Base-by-base conservation (phyloP, 1,284 basidiomycete genomes). In the Paramarasmius palmivorus region DNA sequence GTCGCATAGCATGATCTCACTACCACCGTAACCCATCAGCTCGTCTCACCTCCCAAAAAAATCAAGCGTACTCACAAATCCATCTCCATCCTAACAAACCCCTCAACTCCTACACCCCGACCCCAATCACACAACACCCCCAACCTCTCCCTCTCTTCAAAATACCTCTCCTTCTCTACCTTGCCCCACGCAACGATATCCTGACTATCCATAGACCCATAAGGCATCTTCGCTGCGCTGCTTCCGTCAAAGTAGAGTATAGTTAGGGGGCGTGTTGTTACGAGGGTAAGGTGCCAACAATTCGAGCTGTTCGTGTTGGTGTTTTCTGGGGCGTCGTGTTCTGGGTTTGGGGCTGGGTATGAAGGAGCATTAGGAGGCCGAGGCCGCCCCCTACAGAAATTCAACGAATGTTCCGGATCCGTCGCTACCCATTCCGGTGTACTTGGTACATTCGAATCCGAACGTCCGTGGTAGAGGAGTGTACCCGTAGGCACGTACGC, bases 1-100 rank as follows among this genome's bases (percentile, higher is more conserved):
- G 59, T 79, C 64, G 58, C 80, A 82, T 2, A 79, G 61, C 75
- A 82, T 79, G n/a, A 78, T 67, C 61, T 83, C 80, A 50, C 80
- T 82, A 52, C 15, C 7, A 25, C 19, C 46, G 4, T 2, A 2
- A 25, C n/a, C 3, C 9, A 2, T 19, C 1, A 9, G 4, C 22
- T 38, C 36, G 6, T 19, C 6, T 7, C n/a, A 35, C 37, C 42
- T 7, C n/a, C n/a, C 29, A 32, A 32, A 6, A 32, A 12, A 32
- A 32, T 32, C 29, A 12, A 32, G 29, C 19, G 36, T 15, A 61
- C 75, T 62, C 57, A 79, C 78, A 79, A 80, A 56, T 72, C 67
- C 67, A 76, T 71, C 63, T 77, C 73, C 78, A 79, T 79, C 56
- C 75, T 67, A 17, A 74, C 65, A 29, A 71, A 74, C 0, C 68